These are phyloP conservation scores for Endoconidiophora laricicola DNA, from an alignment of 2,329 filamentous ascomycete genomes.

Conservation along the genomic window DNA sequence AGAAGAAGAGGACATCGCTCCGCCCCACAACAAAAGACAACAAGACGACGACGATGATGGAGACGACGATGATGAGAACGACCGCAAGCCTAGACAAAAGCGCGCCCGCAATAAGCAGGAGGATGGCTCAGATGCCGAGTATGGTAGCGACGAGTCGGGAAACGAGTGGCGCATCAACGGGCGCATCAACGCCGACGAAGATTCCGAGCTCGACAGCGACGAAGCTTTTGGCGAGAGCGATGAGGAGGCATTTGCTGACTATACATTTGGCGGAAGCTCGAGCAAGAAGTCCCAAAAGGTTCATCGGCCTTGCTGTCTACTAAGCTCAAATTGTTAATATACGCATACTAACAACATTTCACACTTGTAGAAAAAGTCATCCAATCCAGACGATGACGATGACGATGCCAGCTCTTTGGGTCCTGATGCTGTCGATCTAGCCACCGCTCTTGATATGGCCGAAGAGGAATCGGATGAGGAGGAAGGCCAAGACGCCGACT, in stretches of 20 bases:
- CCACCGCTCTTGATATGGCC: constrained; percentile 38
- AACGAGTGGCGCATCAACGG: constrained; percentile 69
- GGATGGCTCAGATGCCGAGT: constrained; percentile 40
- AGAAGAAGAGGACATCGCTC: constrained; percentile 14
- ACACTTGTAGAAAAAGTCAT: constrained; percentile 23
- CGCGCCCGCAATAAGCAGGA: constrained; percentile 26
- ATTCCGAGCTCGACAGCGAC: constrained; percentile 49
- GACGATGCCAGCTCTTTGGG: constrained; percentile 42
- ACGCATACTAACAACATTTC: background rate
- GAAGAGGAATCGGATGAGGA: constrained; percentile 33
- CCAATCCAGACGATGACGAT: constrained; percentile 34
- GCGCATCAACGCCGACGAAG: constrained; percentile 37
- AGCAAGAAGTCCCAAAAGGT: constrained; percentile 21
- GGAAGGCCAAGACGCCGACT: constrained; percentile 28
- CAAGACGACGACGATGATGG: constrained; percentile 25
- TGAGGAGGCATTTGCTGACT: constrained; percentile 68
- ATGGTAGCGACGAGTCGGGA: constrained; percentile 70
- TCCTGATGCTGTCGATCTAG: constrained; percentile 42
- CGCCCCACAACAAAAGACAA: constrained; percentile 23
- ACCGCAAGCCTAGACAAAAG: constrained; percentile 23
- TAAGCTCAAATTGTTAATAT: background rate
- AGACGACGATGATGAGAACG: constrained; percentile 33
- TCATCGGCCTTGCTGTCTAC: background rate
- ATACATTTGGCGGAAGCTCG: constrained; percentile 36
- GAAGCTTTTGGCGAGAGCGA: constrained; percentile 84